phyloP scores from a whole-genome alignment of 169 alveolate genomes.

The Plasmodium cynomolgi region DNA sequence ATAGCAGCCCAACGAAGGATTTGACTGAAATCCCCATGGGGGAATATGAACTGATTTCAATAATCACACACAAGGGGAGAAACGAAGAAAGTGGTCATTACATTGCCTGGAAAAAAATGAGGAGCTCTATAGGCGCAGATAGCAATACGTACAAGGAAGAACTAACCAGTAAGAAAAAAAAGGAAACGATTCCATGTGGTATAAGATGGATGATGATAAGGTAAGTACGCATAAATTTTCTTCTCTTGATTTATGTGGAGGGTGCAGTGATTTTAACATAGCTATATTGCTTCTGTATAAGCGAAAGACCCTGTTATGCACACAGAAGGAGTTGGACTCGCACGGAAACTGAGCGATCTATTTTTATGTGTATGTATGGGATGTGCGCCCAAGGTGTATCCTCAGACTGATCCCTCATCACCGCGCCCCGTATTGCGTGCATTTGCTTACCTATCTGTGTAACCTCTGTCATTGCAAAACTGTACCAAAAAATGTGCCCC shows the following conservation, averaged over 20 bases:
- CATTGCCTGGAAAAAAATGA: conserved; percentile 94
- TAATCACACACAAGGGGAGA: conserved; percentile 98
- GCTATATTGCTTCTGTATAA: conserved; percentile 89
- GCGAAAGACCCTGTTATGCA: conserved; percentile 25
- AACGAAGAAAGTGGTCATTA: conserved; percentile 98
- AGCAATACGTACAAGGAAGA: not conserved
- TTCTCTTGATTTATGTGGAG: conserved; percentile 90
- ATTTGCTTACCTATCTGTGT: not conserved
- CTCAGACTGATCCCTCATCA: not conserved
- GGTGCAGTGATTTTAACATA: conserved; percentile 92
- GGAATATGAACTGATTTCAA: conserved; percentile 93
- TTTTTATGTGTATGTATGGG: not conserved
- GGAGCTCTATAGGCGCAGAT: conserved; percentile 9
- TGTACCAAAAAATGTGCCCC: not conserved
- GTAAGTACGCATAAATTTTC: conserved; percentile 87
- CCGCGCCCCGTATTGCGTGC: not conserved
- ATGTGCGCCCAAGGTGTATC: not conserved
- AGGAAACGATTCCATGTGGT: conserved; percentile 80
- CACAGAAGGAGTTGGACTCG: conserved; percentile 8
- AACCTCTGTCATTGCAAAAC: not conserved
- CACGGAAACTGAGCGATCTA: not conserved
- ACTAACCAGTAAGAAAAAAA: conserved; percentile 57
- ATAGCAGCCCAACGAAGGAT: conserved; percentile 15
- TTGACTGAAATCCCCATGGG: conserved; percentile 86
- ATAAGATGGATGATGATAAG: conserved; percentile 91